A percentile compares a stretch with the other conserved stretches of the same genome.
phyloP scores from a whole-genome alignment of 768 basidiomycete genomes.

The Hemileccinum rubropunctum region DNA sequence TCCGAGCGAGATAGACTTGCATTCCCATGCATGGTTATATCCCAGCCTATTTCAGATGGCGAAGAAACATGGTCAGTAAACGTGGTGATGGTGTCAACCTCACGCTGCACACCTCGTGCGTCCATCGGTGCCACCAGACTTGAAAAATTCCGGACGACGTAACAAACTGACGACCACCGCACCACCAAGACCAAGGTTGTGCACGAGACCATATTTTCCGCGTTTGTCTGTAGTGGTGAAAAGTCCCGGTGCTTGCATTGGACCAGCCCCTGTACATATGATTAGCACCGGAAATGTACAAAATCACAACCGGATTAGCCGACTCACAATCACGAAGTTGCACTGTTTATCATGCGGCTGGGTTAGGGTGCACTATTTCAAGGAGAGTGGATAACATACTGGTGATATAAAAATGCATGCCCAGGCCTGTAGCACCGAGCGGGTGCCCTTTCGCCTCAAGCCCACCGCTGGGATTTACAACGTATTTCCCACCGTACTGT shows the following conservation, averaged over 20 bases:
- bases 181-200: constrained; percentile 82
- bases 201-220: constrained; percentile 78
- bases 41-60: constrained; percentile 51
- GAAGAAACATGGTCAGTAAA: neutral
- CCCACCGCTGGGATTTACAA: constrained; percentile 82
- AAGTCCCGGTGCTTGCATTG: constrained; percentile 76
- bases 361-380: neutral
- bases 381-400: constrained; percentile 41
- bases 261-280: constrained; percentile 62
- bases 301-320: neutral
- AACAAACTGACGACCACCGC: constrained; percentile 76
- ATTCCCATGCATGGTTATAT: constrained; percentile 77
- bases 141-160: constrained; percentile 75
- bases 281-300: neutral
- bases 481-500: constrained; percentile 81
- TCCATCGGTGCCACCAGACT: constrained; percentile 64
- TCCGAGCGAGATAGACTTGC: constrained; percentile 52
- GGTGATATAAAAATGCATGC: constrained; percentile 85
- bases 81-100: neutral
- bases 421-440: constrained; percentile 77
- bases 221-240: constrained; percentile 60
- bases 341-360: constrained; percentile 42
- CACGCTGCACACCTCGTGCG: constrained; percentile 47
- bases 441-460: constrained; percentile 90
- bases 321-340: constrained; percentile 68